A percentile compares a stretch with the other conserved stretches of the same genome.
These are phyloP conservation scores for Euphorbia lathyris DNA, from an alignment of 345 rosid genomes.

Conservation along the genomic window DNA sequence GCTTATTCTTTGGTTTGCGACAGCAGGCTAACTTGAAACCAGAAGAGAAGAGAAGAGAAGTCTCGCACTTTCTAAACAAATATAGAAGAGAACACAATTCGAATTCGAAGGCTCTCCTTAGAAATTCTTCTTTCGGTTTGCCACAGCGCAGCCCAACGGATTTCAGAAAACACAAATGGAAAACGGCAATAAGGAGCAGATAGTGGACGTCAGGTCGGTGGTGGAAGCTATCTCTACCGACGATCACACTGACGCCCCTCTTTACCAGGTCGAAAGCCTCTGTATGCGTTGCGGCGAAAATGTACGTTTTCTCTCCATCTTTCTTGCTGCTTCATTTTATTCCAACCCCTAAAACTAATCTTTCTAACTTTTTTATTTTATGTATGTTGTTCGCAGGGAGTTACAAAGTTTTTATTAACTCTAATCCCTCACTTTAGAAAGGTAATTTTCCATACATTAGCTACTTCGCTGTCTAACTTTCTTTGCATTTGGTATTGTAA, in stretches of 20 bases:
- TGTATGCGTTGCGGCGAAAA: conserved; percentile 92
- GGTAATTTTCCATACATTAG: conserved; percentile 34
- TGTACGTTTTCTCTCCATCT: conserved; percentile 31
- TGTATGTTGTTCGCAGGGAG: conserved; percentile 47
- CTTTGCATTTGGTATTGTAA: neutral
- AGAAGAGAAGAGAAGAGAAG: too few relatives aligned
- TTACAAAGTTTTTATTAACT: conserved; percentile 66
- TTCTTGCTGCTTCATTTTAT: neutral
- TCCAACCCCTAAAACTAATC: neutral
- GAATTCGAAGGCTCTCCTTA: too few relatives aligned
- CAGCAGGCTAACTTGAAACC: too few relatives aligned
- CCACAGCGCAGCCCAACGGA: too few relatives aligned
- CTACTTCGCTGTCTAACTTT: neutral
- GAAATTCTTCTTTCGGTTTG: too few relatives aligned
- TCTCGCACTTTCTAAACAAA: too few relatives aligned
- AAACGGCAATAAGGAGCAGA: conserved; percentile 6
- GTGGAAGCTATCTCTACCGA: conserved; percentile 70
- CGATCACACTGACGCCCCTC: conserved; percentile 55
- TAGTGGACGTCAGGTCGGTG: conserved; percentile 50
- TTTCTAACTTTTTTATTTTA: neutral
- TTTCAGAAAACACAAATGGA: neutral
- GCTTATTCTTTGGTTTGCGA: too few relatives aligned
- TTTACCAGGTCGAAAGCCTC: conserved; percentile 81
- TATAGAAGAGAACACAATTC: too few relatives aligned
- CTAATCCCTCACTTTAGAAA: conserved; percentile 84